Conservation (phyloP, 2,329 filamentous ascomycete species). For the Botrytis deweyae region DNA sequence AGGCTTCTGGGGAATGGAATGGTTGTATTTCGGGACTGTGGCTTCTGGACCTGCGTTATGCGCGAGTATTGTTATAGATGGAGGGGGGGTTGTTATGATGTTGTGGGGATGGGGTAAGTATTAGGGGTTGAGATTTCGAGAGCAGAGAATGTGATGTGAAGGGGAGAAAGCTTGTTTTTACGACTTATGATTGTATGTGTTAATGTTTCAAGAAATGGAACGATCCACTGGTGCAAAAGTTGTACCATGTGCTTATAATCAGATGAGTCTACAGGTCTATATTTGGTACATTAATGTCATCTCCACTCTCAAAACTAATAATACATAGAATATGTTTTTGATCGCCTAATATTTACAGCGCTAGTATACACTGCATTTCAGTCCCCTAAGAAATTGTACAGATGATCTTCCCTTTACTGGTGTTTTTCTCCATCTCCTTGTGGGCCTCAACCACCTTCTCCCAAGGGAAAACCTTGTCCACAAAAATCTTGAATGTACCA, state of each 20-base stretch:
- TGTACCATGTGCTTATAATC: not conserved
- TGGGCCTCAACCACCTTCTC: constrained; percentile 73
- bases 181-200: not conserved
- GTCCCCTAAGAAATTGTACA: constrained; percentile 46
- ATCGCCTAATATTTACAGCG: not conserved
- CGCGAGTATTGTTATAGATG: not conserved
- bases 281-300: not conserved
- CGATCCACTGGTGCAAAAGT: not conserved
- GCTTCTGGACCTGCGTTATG: not conserved
- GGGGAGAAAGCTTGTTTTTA: not conserved
- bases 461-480: constrained; percentile 83
- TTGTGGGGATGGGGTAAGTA: not conserved
- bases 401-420: constrained; percentile 70
- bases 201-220: not conserved
- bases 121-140: not conserved
- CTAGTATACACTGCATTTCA: not conserved
- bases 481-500: constrained; percentile 70
- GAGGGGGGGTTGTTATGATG: not conserved
- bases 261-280: not conserved
- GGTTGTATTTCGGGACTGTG: not conserved
- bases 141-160: not conserved
- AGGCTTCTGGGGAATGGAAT: not conserved
- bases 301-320: not conserved
- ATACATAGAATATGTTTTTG: not conserved
- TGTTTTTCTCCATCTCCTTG: constrained; percentile 67